Evolutionary conservation across 2,329 filamentous ascomycete species (phyloP), one percentile per base, ranked within the genome.

Genomic region (Colletotrichum melonis): DNA sequence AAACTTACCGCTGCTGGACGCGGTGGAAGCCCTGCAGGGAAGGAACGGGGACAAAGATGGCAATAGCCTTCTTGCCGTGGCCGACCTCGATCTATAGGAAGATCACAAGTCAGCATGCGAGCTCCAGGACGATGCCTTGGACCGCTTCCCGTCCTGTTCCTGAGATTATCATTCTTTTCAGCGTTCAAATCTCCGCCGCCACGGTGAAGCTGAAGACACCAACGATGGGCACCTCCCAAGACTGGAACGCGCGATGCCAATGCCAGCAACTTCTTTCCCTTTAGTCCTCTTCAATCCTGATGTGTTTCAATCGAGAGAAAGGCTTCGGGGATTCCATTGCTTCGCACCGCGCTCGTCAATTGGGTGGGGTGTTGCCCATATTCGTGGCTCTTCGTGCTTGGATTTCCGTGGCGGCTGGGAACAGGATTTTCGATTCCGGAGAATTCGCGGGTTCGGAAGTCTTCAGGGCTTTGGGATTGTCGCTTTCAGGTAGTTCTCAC

Each of bases 11-110:
- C 91, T 98, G 97, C 92, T 99, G 97, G 86, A 98, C 95, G 86
- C 97, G 95, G 94, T 98, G 97, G 95, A 98, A 99, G 87, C 94
- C 94, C 87, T 93, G 90, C 87, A 99, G 95, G 88, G 97, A 95
- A 89, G 97, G 97, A 87, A 99, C 97, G 86, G 97, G 97, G 92
- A 99, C 97, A 94, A 99, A 99, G 94, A 99, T 97, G 92, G 98
- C 96, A 91, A 99, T 97, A 86, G 97, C 97, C 94, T 98, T 99
- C 93, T 98, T 98, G 93, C 97, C 97, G 91, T 98, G 95, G 91
- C 97, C 97, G 90, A 98, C 96, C 92, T 99, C 97, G 91, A 99
- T 97, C 97, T 99, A 89, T 83, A 86, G 78, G 81, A 90, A 89
- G 91, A 87, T 86, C 79, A 79, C 87, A 89, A 92, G 89, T 92